Evolutionary conservation across 345 rosid genomes (phyloP), one percentile per base, ranked within the genome.

Genomic region (Bruguiera sexangula): DNA sequence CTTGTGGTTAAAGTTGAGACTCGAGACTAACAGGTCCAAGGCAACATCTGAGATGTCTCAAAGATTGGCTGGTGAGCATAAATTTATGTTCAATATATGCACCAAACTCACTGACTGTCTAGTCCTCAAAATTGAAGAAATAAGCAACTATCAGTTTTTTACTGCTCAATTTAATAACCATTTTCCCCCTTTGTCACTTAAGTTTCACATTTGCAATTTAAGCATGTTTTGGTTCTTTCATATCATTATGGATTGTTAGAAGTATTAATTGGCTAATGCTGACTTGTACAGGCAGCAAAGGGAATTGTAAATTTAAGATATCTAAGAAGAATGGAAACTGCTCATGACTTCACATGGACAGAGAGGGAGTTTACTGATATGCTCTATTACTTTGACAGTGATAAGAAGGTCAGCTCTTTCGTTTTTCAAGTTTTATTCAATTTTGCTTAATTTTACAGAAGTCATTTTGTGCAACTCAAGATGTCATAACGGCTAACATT

Each of bases 291-390:
- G 76, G 79, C 75, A 4, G 98, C 88, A 77, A 84, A 78, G 59
- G 94, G 94, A 8, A 55, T 71, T 71, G 80, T 91, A 71, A 82
- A 74, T 29, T 29, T 37, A 31, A 67, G 82, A 72, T 97, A 93
- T 81, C 27, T 88, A 67, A 68, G 31, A 27, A 86, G 79, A 69
- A 76, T 86, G 51, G 92, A 91, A 2, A 34, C 24, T n/a, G 79
- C 87, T 29, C 89, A 88, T 72, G 94, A 93, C 81, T 93, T 93
- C 78, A 73, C 65, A 1, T 88, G 96, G 98, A 77, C 87, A 34
- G 81, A 88, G 60, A 77, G 68, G 68, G 96, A 93, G 75, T 76
- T 88, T 68, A 75, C 77, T 52, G 86, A 83, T 82, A 91, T 93
- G 98, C 81, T 93, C 70, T 78, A 65, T 71, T 87, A 73, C 84